Percentiles rank a stretch among this genome's conserved stretches.
Conservation (phyloP, 768 basidiomycete genomes). For the Mycena vulgaris region DNA sequence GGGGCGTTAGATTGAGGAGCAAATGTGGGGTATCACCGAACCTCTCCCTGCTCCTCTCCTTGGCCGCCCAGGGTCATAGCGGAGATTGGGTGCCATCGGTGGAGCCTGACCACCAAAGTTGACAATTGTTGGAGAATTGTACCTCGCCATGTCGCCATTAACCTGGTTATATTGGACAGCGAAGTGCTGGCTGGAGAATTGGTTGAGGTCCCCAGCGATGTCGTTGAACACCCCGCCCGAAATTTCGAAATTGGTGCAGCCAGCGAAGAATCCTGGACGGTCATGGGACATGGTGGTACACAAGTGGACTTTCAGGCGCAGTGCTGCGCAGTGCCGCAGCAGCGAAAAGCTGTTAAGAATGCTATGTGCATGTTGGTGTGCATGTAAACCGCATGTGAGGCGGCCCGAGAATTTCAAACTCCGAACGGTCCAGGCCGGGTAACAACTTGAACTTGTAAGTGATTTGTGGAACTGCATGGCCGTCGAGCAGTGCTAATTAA, state of each 20-base stretch:
- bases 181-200: background rate
- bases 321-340: no score
- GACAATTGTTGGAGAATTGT: slow-evolving; percentile 1
- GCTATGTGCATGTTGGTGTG: background rate
- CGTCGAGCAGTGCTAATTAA: slow-evolving; percentile 21
- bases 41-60: slow-evolving; percentile 11
- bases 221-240: slow-evolving; percentile 18
- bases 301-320: no score
- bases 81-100: background rate
- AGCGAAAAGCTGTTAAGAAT: background rate
- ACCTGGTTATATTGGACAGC: slow-evolving; percentile 5
- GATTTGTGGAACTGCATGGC: no score
- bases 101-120: background rate
- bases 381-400: no score
- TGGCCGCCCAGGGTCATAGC: background rate
- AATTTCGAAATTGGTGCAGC: slow-evolving; percentile 10
- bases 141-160: background rate
- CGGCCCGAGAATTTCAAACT: no score
- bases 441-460: no score
- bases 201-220: slow-evolving; percentile 11
- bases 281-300: slow-evolving; percentile 17
- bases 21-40: background rate
- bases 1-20: no score
- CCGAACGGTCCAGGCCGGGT: no score
- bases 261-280: background rate